phyloP scores from a whole-genome alignment of 2,329 filamentous ascomycete genomes.

The Trichothecium roseum region DNA sequence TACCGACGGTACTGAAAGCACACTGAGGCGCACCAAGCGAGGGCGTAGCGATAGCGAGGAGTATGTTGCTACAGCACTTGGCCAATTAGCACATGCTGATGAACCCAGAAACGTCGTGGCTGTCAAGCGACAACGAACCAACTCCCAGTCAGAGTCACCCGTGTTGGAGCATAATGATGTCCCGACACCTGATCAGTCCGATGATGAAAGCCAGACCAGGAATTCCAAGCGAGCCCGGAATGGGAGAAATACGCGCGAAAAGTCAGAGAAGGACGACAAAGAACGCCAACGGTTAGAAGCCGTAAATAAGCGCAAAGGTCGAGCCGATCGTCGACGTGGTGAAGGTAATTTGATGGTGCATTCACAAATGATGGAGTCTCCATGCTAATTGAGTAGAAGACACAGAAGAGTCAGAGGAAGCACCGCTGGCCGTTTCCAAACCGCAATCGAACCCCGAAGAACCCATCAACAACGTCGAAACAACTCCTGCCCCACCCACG shows the following conservation, averaged over 20 bases:
- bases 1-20: conserved; percentile 37
- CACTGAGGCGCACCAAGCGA: conserved; percentile 61
- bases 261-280: conserved; percentile 60
- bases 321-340: conserved; percentile 67
- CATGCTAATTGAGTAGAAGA: conserved; percentile 34
- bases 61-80: conserved; percentile 45
- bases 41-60: conserved; percentile 87
- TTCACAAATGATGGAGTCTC: not conserved
- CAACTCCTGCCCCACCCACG: conserved; percentile 13
- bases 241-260: conserved; percentile 50
- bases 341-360: conserved; percentile 49
- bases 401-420: conserved; percentile 62
- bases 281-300: conserved; percentile 66
- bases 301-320: conserved; percentile 69
- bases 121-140: conserved; percentile 74
- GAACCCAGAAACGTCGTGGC: conserved; percentile 53
- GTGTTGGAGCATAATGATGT: conserved; percentile 32
- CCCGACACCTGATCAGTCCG: conserved; percentile 53
- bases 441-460: conserved; percentile 16
- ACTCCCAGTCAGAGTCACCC: conserved; percentile 61
- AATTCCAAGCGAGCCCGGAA: conserved; percentile 50
- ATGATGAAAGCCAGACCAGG: conserved; percentile 50
- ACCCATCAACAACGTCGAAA: conserved; percentile 17
- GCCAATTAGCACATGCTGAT: conserved; percentile 12
- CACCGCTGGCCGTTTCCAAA: conserved; percentile 34